Percentiles rank a stretch among this genome's conserved stretches.
Conservation (phyloP, 495 filamentous ascomycete species). For the Tuber brumale region DNA sequence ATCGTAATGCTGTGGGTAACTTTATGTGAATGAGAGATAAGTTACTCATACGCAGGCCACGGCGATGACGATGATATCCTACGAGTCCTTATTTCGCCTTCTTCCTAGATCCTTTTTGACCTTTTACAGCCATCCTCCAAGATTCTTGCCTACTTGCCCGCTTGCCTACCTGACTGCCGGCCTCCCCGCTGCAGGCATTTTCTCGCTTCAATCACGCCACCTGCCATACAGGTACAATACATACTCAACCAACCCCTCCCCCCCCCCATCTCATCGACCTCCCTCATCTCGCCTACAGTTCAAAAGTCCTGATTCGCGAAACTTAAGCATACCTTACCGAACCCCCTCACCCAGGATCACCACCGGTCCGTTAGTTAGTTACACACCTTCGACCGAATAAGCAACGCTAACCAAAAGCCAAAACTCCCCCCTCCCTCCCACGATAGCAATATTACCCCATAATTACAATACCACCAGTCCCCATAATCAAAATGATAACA, state of each 20-base stretch:
- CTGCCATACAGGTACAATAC: background rate
- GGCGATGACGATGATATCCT: background rate
- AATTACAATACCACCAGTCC: background rate
- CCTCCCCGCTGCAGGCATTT: background rate
- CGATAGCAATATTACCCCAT: background rate
- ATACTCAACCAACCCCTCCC: background rate
- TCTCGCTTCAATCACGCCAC: background rate
- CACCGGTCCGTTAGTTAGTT: background rate
- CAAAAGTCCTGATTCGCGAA: background rate
- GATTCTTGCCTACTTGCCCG: background rate
- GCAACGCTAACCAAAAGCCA: background rate
- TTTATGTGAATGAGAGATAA: background rate
- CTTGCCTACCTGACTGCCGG: background rate
- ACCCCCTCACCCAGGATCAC: background rate
- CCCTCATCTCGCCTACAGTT: background rate
- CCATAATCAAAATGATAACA: background rate
- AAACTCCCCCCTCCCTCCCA: background rate
- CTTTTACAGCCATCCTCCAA: background rate
- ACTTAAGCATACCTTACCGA: conserved; percentile 1
- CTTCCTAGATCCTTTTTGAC: background rate
- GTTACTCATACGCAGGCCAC: background rate
- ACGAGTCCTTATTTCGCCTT: background rate
- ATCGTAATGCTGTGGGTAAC: background rate
- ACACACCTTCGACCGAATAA: background rate
- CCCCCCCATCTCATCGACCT: background rate